A percentile compares a stretch with the other conserved stretches of the same genome.
Evolutionary conservation across 345 rosid species (phyloP).

Genomic region (Corchorus olitorius): DNA sequence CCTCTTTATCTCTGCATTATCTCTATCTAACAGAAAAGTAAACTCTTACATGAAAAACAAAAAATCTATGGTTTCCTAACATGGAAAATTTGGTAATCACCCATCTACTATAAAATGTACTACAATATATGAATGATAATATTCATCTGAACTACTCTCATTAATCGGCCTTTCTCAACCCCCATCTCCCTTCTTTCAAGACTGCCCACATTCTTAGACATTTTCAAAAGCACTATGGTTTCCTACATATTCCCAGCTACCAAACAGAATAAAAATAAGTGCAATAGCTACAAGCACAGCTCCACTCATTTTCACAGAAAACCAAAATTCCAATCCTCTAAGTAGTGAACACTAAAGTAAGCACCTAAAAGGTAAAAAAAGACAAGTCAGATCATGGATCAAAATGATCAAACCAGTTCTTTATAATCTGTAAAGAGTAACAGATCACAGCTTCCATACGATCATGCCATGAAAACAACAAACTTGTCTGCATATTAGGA

Average conservation of each 20-base stretch:
- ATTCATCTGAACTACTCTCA: too few relatives aligned
- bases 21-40: not conserved
- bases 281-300: slow-evolving; percentile 88
- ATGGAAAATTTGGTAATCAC: too few relatives aligned
- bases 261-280: too few relatives aligned
- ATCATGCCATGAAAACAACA: slow-evolving; percentile 15
- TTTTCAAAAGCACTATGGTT: too few relatives aligned
- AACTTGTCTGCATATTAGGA: slow-evolving; percentile 12
- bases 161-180: too few relatives aligned
- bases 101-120: too few relatives aligned
- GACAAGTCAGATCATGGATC: slow-evolving; percentile 26
- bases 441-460: slow-evolving; percentile 25
- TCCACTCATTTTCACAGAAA: slow-evolving; percentile 60
- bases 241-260: too few relatives aligned
- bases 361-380: slow-evolving; percentile 30
- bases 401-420: slow-evolving; percentile 22
- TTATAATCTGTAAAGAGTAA: slow-evolving; percentile 9
- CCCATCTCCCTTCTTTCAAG: too few relatives aligned
- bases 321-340: slow-evolving; percentile 26
- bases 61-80: not conserved
- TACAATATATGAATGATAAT: too few relatives aligned
- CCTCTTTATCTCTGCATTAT: not conserved
- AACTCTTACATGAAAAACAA: not conserved
- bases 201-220: too few relatives aligned
- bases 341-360: slow-evolving; percentile 22